phyloP scores from a whole-genome alignment of 306 rosid genomes.

The Carpinus fangiana region DNA sequence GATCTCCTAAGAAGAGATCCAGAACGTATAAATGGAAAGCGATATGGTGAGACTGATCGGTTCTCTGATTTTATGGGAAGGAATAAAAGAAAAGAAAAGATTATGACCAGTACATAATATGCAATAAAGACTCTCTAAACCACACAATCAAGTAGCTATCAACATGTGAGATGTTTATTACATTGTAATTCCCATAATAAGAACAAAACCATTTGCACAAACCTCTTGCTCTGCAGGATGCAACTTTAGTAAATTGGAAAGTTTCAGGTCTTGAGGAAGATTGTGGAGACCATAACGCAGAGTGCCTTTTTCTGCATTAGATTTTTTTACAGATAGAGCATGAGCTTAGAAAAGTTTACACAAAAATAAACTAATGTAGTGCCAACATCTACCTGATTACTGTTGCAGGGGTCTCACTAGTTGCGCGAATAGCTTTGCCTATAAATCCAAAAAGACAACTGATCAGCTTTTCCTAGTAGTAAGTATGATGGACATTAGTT shows the following conservation, averaged over 20 bases:
- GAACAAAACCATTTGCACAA: slow-evolving; percentile 11
- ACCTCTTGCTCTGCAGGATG: slow-evolving; percentile 28
- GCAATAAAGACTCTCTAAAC: neutral
- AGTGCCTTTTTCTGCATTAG: slow-evolving; percentile 22
- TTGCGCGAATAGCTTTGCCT: slow-evolving; percentile 5
- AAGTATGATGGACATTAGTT: neutral
- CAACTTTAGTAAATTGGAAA: slow-evolving; percentile 25
- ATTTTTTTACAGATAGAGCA: neutral
- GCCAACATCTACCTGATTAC: slow-evolving; percentile 30
- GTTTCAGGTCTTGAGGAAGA: slow-evolving; percentile 19
- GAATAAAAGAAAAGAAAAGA: too few species aligned
- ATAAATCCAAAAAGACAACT: neutral
- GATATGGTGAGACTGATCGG: slow-evolving; percentile 23
- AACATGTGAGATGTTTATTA: neutral
- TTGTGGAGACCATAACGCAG: slow-evolving; percentile 19
- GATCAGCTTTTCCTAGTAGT: slow-evolving; percentile 5
- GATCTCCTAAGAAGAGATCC: slow-evolving; percentile 34
- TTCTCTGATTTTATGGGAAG: slow-evolving; percentile 18
- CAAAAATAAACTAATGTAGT: neutral
- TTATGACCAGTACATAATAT: neutral
- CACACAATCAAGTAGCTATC: neutral
- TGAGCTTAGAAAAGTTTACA: neutral
- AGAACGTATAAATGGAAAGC: slow-evolving; percentile 22
- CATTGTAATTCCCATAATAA: neutral
- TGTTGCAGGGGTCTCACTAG: slow-evolving; percentile 25